Evolutionary conservation across 495 filamentous ascomycete genomes (phyloP).

Genomic region (Zalerion maritima): DNA sequence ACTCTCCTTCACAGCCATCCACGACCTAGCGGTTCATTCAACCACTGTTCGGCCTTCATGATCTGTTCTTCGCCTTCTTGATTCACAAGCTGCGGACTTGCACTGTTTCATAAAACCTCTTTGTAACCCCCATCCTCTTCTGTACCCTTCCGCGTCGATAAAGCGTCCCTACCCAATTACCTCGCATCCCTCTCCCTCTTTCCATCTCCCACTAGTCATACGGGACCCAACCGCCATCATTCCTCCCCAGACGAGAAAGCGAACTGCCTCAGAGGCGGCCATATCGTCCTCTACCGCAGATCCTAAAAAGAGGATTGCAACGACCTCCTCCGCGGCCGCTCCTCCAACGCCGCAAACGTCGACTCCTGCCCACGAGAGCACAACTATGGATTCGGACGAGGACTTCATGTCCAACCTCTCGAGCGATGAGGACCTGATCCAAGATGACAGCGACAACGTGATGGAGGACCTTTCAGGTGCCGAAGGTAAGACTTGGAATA

Average conservation of each 20-base stretch:
- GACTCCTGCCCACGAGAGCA: slow-evolving; percentile 30
- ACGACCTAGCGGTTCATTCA: no score
- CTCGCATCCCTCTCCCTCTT: slow-evolving; percentile 1
- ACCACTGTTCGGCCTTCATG: no score
- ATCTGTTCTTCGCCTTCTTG: no score
- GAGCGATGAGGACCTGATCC: slow-evolving; percentile 60
- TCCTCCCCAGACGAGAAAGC: slow-evolving; percentile 62
- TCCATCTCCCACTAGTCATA: slow-evolving; percentile 8
- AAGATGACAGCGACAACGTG: slow-evolving; percentile 65
- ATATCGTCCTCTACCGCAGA: slow-evolving; percentile 28
- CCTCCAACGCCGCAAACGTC: slow-evolving; percentile 50
- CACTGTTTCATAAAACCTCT: no score
- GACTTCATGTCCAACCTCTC: slow-evolving; percentile 82
- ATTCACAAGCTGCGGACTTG: no score
- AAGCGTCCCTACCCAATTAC: no score
- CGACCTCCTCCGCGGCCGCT: slow-evolving; percentile 31
- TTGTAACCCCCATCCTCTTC: no score
- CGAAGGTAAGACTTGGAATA: slow-evolving; percentile 45
- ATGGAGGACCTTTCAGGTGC: slow-evolving; percentile 54
- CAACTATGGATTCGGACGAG: slow-evolving; percentile 89
- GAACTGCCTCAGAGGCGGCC: slow-evolving; percentile 77
- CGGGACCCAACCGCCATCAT: slow-evolving; percentile 34
- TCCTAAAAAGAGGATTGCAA: slow-evolving; percentile 37
- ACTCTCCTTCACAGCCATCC: no score
- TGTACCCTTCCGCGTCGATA: no score